These are phyloP conservation scores for Aristolochia fimbriata DNA, from an alignment of 164 flowering plant genomes.

Conservation along the genomic window DNA sequence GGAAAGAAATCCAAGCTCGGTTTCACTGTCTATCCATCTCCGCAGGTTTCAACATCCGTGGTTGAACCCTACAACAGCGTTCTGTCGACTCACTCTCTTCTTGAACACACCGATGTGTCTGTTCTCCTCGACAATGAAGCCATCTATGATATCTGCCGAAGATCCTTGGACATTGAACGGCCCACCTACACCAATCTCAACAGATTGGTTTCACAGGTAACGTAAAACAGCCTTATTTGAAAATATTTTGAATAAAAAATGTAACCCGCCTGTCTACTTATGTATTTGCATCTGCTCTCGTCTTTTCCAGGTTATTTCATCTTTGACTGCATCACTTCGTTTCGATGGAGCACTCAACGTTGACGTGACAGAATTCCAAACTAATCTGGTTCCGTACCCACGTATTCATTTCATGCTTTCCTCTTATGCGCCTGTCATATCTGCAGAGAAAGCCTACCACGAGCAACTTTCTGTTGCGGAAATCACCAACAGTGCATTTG, in stretches of 20 bases:
- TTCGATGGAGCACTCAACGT: slow-evolving; percentile 64
- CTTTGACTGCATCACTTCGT: slow-evolving; percentile 53
- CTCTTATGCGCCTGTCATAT: slow-evolving; percentile 53
- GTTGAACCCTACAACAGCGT: slow-evolving; percentile 69
- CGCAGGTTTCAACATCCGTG: slow-evolving; percentile 67
- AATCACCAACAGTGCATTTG: slow-evolving; percentile 56
- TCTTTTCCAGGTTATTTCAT: slow-evolving; percentile 42
- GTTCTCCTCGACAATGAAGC: slow-evolving; percentile 58
- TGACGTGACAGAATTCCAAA: slow-evolving; percentile 61
- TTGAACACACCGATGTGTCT: slow-evolving; percentile 60
- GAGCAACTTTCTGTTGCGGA: slow-evolving; percentile 57
- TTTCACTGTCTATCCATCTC: slow-evolving; percentile 15
- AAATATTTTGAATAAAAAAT: no score
- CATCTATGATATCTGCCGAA: slow-evolving; percentile 59
- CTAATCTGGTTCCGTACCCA: slow-evolving; percentile 62
- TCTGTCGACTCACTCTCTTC: slow-evolving; percentile 48
- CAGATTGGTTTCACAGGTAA: slow-evolving; percentile 51
- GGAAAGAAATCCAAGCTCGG: slow-evolving; percentile 23
- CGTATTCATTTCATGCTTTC: slow-evolving; percentile 66
- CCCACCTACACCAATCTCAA: slow-evolving; percentile 70
- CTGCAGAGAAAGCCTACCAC: slow-evolving; percentile 55
- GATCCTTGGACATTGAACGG: slow-evolving; percentile 49
- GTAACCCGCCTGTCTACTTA: no score
- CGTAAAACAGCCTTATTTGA: no score
- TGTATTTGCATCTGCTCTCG: no score